A percentile compares a stretch with the other conserved stretches of the same genome.
Conservation (phyloP, 179 eudicot species). For the Kewa caespitosa region DNA sequence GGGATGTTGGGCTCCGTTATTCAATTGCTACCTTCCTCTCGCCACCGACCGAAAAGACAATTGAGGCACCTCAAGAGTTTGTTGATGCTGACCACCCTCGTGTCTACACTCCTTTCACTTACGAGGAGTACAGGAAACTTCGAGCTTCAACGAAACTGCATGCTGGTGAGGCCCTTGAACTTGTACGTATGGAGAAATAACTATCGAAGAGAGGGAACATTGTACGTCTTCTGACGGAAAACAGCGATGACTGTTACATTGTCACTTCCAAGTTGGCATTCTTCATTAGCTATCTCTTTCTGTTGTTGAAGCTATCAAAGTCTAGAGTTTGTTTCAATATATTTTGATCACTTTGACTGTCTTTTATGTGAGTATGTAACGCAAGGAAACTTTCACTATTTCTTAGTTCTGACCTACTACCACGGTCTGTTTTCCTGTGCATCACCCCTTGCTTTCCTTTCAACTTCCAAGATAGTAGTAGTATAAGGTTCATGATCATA, state of each 20-base stretch:
- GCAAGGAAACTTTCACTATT: too few species aligned
- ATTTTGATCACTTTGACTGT: too few species aligned
- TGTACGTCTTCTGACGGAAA: neutral
- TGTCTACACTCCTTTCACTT: constrained; percentile 39
- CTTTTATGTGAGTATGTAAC: too few species aligned
- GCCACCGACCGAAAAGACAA: constrained; percentile 41
- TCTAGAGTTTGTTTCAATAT: neutral
- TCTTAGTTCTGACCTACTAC: too few species aligned
- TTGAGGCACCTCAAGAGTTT: constrained; percentile 48
- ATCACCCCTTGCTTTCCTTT: too few species aligned
- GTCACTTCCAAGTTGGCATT: too few species aligned
- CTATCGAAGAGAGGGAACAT: neutral
- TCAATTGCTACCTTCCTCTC: constrained; percentile 60
- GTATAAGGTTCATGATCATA: too few species aligned
- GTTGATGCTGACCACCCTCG: constrained; percentile 51
- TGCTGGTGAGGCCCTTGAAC: constrained; percentile 46
- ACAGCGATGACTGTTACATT: neutral
- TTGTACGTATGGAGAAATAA: constrained; percentile 17
- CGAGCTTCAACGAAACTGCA: constrained; percentile 36
- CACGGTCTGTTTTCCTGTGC: too few species aligned
- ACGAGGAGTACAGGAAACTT: constrained; percentile 38
- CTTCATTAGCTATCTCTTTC: too few species aligned
- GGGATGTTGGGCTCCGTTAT: constrained; percentile 40
- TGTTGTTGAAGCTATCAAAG: too few species aligned
- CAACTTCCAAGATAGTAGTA: too few species aligned